Evolutionary conservation across 2,329 filamentous ascomycete genomes (phyloP).

Genomic region (Juglanconis oblonga): DNA sequence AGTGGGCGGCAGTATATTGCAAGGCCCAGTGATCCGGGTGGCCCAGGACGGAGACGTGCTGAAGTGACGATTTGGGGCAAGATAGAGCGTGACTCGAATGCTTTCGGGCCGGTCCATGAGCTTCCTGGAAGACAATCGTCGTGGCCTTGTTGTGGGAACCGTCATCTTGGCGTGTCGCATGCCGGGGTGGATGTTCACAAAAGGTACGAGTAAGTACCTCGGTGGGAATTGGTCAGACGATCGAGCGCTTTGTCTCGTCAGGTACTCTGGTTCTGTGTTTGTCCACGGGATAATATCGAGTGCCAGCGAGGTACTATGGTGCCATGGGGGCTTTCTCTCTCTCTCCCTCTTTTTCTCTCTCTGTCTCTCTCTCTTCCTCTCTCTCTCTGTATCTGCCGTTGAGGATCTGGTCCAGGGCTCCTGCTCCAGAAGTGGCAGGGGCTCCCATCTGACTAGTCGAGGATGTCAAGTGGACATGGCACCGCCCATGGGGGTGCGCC

Average conservation of each 20-base stretch:
- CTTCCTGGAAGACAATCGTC: background rate
- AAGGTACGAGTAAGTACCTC: background rate
- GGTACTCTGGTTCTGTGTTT: too few species aligned
- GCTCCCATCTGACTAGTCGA: background rate
- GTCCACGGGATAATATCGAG: too few species aligned
- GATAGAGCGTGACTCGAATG: background rate
- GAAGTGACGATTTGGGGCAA: background rate
- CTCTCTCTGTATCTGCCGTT: background rate
- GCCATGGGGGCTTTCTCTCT: background rate
- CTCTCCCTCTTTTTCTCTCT: background rate
- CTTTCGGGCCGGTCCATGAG: conserved; percentile 6
- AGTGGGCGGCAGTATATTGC: background rate
- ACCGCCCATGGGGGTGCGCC: background rate
- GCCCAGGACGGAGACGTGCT: background rate
- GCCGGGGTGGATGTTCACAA: background rate
- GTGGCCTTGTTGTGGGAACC: background rate
- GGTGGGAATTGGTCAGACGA: background rate
- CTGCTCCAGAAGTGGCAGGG: background rate
- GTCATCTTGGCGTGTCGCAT: conserved; percentile 2
- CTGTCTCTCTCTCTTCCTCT: background rate
- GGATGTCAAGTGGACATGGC: background rate
- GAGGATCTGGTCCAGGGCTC: background rate
- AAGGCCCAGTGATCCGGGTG: background rate
- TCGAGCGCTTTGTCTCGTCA: background rate
- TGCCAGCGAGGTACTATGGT: too few species aligned